A percentile compares a stretch with the other conserved stretches of the same genome.
phyloP scores from a whole-genome alignment of 2,329 filamentous ascomycete genomes.

The Fusarium xylarioides region DNA sequence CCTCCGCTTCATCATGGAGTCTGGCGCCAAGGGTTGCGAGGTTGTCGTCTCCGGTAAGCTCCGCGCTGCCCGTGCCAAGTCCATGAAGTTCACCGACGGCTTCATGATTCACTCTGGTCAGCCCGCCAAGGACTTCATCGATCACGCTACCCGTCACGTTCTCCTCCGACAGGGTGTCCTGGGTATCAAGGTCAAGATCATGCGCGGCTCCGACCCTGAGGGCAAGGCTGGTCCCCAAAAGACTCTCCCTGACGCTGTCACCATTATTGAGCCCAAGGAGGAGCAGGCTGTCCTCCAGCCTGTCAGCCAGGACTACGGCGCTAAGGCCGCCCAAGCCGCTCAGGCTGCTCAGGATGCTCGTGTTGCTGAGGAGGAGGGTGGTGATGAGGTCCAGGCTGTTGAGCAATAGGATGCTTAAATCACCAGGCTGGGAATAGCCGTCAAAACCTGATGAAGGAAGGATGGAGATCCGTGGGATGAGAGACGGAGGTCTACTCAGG shows the following conservation, averaged over 20 bases:
- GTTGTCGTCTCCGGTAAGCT: slow-evolving; percentile 99
- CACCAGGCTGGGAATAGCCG: slow-evolving; percentile 35
- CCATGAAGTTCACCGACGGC: slow-evolving; percentile 99
- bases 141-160: slow-evolving; percentile 97
- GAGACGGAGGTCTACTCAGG: slow-evolving; percentile 51
- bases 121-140: slow-evolving; percentile 99
- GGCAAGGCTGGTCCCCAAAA: slow-evolving; percentile 98
- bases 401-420: slow-evolving; percentile 50
- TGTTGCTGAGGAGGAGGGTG: slow-evolving; percentile 66
- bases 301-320: slow-evolving; percentile 97
- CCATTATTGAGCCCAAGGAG: slow-evolving; percentile 99
- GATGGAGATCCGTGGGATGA: slow-evolving; percentile 41
- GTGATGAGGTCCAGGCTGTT: slow-evolving; percentile 62
- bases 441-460: slow-evolving; percentile 37
- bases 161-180: slow-evolving; percentile 99
- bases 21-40: slow-evolving; percentile 99
- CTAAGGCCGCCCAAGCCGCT: slow-evolving; percentile 75
- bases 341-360: slow-evolving; percentile 72
- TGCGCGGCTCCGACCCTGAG: slow-evolving; percentile 99
- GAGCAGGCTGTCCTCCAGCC: slow-evolving; percentile 95
- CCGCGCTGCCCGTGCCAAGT: slow-evolving; percentile 98
- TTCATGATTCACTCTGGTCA: slow-evolving; percentile 99
- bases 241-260: slow-evolving; percentile 97
- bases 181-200: slow-evolving; percentile 99
- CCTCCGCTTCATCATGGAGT: slow-evolving; percentile 99